phyloP scores from a whole-genome alignment of 75 land plant species.

The Pinus tabuliformis region DNA sequence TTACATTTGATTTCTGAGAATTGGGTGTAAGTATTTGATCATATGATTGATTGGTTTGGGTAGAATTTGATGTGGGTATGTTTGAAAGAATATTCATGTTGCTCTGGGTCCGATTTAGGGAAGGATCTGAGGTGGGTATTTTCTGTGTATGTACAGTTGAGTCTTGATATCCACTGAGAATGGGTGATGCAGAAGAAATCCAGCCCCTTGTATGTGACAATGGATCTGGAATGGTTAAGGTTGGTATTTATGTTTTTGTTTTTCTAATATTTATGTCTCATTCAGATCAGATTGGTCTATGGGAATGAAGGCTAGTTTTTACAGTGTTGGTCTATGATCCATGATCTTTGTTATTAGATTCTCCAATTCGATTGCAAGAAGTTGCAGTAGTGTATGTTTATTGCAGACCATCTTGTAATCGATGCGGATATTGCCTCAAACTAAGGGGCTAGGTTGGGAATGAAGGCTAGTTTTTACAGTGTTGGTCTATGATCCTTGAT shows the following conservation, averaged over 20 bases:
- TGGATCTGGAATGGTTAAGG: constrained; percentile 45
- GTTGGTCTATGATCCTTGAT: not conserved
- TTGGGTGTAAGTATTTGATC: not conserved
- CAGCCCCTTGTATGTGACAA: constrained; percentile 40
- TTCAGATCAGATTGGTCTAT: not conserved
- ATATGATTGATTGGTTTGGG: too few relatives aligned
- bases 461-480: not conserved
- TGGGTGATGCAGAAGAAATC: constrained; percentile 51
- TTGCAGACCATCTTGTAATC: not conserved
- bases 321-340: not conserved
- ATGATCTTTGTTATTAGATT: not conserved
- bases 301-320: not conserved
- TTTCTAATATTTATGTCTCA: not conserved
- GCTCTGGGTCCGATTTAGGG: not conserved
- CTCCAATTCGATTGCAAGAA: not conserved
- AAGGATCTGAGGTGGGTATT: not conserved
- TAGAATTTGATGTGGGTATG: too few relatives aligned
- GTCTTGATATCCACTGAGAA: constrained; percentile 3
- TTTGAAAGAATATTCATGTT: not conserved
- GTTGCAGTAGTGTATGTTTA: not conserved
- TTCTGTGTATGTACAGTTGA: constrained; percentile 1
- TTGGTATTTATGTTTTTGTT: constrained; percentile 4
- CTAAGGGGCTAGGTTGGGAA: not conserved
- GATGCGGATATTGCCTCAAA: not conserved
- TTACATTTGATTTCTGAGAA: not conserved